Evolutionary conservation across 169 alveolate genomes (phyloP).

Genomic region (Plasmodium inui): DNA sequence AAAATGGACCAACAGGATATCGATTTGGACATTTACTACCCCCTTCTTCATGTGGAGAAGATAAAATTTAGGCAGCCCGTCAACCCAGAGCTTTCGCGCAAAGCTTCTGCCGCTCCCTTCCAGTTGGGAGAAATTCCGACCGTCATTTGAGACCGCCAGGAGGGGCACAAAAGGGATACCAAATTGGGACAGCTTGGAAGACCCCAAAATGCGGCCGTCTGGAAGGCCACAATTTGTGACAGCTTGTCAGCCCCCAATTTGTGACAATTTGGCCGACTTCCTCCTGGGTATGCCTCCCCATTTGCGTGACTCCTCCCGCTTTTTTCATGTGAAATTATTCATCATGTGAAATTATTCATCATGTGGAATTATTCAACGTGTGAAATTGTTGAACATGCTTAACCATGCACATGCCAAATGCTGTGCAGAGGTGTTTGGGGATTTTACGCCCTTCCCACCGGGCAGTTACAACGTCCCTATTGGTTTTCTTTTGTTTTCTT

Average conservation of each 20-base stretch:
- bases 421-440: neutral
- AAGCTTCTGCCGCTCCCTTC: neutral
- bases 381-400: neutral
- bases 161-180: neutral
- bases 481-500: neutral
- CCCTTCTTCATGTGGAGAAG: constrained; percentile 57
- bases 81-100: neutral
- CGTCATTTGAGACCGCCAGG: constrained; percentile 10
- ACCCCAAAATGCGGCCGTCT: no score
- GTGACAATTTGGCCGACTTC: neutral
- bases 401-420: neutral
- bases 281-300: neutral
- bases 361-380: neutral
- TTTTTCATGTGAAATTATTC: neutral
- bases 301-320: neutral
- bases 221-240: neutral
- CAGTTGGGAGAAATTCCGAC: constrained; percentile 61
- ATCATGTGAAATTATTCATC: neutral
- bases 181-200: no score
- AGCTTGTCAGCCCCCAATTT: neutral
- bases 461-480: neutral
- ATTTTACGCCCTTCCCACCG: neutral
- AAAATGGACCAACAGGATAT: constrained; percentile 27
- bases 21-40: constrained; percentile 34
- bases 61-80: constrained; percentile 49